Evolutionary conservation across 2,329 filamentous ascomycete genomes (phyloP).

Genomic region (Myotisia sp.): DNA sequence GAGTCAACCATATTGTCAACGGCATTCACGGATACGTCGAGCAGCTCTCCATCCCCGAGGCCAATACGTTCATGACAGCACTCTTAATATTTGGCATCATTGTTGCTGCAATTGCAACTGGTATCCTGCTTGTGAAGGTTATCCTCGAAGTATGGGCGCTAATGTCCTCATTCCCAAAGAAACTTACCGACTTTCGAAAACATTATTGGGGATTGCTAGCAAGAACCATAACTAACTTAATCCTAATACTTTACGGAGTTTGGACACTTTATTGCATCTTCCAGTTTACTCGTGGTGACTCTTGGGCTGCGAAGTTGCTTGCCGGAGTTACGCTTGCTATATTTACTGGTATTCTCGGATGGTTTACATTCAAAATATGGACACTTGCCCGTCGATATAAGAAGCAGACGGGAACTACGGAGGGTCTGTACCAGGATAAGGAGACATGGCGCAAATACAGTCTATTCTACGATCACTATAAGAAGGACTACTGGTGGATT

Average conservation of each 20-base stretch:
- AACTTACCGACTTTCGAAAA: constrained; percentile 71
- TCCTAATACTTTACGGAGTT: constrained; percentile 80
- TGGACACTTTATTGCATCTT: constrained; percentile 95
- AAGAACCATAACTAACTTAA: constrained; percentile 75
- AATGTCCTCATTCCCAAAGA: constrained; percentile 72
- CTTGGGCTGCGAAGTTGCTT: constrained; percentile 76
- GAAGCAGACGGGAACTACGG: constrained; percentile 56
- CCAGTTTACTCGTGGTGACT: constrained; percentile 86
- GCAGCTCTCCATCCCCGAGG: constrained; percentile 66
- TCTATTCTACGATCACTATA: constrained; percentile 92
- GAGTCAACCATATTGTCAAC: constrained; percentile 44
- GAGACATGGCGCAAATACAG: constrained; percentile 89
- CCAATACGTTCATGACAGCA: constrained; percentile 93
- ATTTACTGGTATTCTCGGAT: constrained; percentile 68
- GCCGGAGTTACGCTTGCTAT: constrained; percentile 66
- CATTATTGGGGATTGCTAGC: constrained; percentile 92
- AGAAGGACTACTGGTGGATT: constrained; percentile 91
- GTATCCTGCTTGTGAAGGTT: constrained; percentile 79
- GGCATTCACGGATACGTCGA: constrained; percentile 76
- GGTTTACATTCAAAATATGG: constrained; percentile 77
- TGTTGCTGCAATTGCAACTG: constrained; percentile 67
- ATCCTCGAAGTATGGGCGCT: constrained; percentile 82
- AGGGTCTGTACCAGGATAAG: constrained; percentile 72
- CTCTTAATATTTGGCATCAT: constrained; percentile 78
- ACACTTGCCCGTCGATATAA: constrained; percentile 59